Evolutionary conservation across 2,329 filamentous ascomycete genomes (phyloP).

Genomic region (Pseudogymnoascus verrucosus): DNA sequence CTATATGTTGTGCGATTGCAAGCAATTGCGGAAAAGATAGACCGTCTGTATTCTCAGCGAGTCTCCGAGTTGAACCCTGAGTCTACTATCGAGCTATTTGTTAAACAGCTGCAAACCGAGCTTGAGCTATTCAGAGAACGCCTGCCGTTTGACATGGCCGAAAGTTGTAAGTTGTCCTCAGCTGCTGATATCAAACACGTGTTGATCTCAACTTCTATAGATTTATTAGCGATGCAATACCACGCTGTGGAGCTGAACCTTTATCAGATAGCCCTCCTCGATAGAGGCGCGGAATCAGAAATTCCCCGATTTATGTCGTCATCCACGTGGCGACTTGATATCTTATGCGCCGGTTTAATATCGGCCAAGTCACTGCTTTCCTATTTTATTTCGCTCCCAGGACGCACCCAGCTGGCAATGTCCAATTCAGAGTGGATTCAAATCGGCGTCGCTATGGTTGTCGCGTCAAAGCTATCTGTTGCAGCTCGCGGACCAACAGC

Average conservation of each 20-base stretch:
- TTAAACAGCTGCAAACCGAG: slow-evolving; percentile 25
- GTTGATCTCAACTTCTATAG: slow-evolving; percentile 17
- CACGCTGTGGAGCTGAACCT: slow-evolving; percentile 33
- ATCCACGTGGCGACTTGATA: slow-evolving; percentile 11
- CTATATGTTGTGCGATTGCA: slow-evolving; percentile 32
- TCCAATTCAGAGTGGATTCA: slow-evolving; percentile 35
- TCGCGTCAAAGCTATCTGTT: slow-evolving; percentile 7
- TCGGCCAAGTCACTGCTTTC: slow-evolving; percentile 23
- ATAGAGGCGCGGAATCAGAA: neutral
- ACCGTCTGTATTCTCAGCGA: slow-evolving; percentile 21
- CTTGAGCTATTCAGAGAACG: slow-evolving; percentile 27
- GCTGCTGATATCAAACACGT: neutral
- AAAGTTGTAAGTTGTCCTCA: slow-evolving; percentile 24
- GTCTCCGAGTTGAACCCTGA: slow-evolving; percentile 22
- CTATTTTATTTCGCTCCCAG: slow-evolving; percentile 29
- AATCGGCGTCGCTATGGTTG: slow-evolving; percentile 27
- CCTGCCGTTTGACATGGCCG: slow-evolving; percentile 23
- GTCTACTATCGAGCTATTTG: slow-evolving; percentile 21
- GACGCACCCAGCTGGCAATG: slow-evolving; percentile 28
- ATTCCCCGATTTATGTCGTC: slow-evolving; percentile 23
- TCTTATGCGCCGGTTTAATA: slow-evolving; percentile 18
- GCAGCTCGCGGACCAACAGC: neutral
- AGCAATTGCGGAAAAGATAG: slow-evolving; percentile 31
- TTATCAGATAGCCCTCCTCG: slow-evolving; percentile 30
- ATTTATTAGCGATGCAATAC: slow-evolving; percentile 32